phyloP scores from a whole-genome alignment of 306 rosid genomes.

The Castanopsis chinensis region DNA sequence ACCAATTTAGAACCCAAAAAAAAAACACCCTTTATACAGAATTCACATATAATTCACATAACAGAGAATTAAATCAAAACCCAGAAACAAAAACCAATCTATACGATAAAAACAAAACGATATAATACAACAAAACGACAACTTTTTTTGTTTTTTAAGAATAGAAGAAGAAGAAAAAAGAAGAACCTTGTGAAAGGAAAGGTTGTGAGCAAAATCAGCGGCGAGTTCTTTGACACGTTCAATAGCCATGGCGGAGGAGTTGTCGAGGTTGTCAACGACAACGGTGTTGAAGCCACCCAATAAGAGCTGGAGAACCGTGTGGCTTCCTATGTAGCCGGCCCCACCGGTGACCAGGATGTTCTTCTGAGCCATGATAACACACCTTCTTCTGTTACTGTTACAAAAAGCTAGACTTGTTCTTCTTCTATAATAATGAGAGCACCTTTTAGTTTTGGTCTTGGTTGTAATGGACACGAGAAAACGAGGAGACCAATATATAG shows the following conservation, averaged over 20 bases:
- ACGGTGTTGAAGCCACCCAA: conserved; percentile 71
- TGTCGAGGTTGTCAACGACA: conserved; percentile 83
- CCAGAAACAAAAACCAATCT: background rate
- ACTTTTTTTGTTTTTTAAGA: too few species aligned
- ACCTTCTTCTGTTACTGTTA: background rate
- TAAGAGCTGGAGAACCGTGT: conserved; percentile 86
- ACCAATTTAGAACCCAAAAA: background rate
- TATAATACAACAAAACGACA: too few species aligned
- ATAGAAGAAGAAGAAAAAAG: background rate
- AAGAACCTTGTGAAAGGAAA: conserved; percentile 72
- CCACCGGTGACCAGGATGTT: conserved; percentile 87
- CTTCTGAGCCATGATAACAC: conserved; percentile 37
- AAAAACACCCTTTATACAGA: too few species aligned
- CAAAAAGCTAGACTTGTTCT: background rate
- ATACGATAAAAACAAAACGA: too few species aligned
- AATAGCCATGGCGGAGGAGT: conserved; percentile 64
- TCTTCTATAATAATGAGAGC: background rate
- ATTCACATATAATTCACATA: too few species aligned
- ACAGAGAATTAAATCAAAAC: background rate
- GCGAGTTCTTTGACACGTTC: conserved; percentile 76
- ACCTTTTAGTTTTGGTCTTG: background rate
- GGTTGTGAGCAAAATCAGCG: conserved; percentile 64
- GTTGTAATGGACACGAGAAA: background rate
- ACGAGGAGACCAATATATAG: conserved; percentile 36
- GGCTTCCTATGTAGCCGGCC: conserved; percentile 94